These are phyloP conservation scores for Nothopassalora personata DNA, from an alignment of 2,329 filamentous ascomycete species.

Conservation along the genomic window DNA sequence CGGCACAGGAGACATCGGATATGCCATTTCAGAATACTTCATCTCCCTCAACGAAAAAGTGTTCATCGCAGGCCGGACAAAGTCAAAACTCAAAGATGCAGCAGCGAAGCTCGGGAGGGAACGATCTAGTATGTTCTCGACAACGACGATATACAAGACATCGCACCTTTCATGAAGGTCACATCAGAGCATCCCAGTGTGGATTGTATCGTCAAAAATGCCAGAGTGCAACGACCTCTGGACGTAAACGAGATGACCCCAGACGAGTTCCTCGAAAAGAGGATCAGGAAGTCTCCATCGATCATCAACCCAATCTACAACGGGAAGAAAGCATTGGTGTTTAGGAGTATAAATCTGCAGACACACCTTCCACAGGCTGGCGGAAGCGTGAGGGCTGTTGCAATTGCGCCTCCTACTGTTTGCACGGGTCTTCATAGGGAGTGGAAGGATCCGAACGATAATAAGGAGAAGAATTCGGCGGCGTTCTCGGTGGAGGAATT, in stretches of 20 bases:
- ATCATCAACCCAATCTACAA: constrained; percentile 56
- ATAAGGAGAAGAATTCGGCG: constrained; percentile 49
- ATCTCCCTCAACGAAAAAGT: constrained; percentile 46
- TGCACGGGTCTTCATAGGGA: constrained; percentile 53
- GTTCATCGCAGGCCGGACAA: constrained; percentile 51
- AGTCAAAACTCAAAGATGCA: constrained; percentile 47
- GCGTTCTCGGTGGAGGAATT: constrained; percentile 51
- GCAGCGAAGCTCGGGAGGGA: too few relatives aligned
- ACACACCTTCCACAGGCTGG: constrained; percentile 42
- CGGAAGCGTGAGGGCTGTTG: constrained; percentile 46
- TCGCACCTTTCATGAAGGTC: constrained; percentile 45
- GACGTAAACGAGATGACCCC: constrained; percentile 37
- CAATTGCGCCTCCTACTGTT: constrained; percentile 53
- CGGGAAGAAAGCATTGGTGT: constrained; percentile 55
- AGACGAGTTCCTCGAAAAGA: constrained; percentile 46
- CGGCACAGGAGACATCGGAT: constrained; percentile 50
- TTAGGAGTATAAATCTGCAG: constrained; percentile 52
- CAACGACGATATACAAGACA: constrained; percentile 42
- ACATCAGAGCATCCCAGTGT: constrained; percentile 49
- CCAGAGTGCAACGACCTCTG: constrained; percentile 53
- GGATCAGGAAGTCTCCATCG: constrained; percentile 53
- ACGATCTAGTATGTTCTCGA: constrained; percentile 55
- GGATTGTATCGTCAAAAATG: constrained; percentile 56
- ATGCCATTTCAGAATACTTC: constrained; percentile 45
- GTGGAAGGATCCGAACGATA: constrained; percentile 51